Evolutionary conservation across 106 monocot species (phyloP).

Genomic region (Xerophyta viscosa): DNA sequence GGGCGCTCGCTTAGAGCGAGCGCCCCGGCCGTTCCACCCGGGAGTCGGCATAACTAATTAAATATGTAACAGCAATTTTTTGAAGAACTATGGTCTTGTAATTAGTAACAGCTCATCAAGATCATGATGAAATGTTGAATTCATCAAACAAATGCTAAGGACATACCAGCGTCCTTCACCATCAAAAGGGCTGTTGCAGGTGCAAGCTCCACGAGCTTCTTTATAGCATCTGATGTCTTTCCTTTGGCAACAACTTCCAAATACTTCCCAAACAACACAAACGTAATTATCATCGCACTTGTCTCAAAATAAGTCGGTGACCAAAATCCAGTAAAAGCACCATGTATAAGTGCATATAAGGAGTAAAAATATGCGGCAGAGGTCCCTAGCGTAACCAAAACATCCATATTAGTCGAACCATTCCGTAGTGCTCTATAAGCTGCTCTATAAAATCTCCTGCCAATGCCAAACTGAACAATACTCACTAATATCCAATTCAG

Average conservation of each 20-base stretch:
- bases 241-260: constrained; percentile 96
- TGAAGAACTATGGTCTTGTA: too few relatives aligned
- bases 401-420: constrained; percentile 98
- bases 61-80: too few relatives aligned
- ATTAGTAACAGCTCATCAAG: too few relatives aligned
- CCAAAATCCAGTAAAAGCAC: constrained; percentile 57
- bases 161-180: constrained; percentile 62
- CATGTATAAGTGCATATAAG: constrained; percentile 73
- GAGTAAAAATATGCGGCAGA: constrained; percentile 93
- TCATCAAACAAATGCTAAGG: neutral
- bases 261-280: constrained; percentile 94
- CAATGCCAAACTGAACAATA: constrained; percentile 81
- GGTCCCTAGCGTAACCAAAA: constrained; percentile 85
- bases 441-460: constrained; percentile 87
- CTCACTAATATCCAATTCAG: constrained; percentile 62
- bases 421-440: constrained; percentile 81
- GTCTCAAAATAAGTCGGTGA: constrained; percentile 96
- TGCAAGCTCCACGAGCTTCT: constrained; percentile 87
- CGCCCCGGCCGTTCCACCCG: too few relatives aligned
- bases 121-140: too few relatives aligned
- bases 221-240: constrained; percentile 91
- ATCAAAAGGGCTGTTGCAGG: constrained; percentile 85
- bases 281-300: constrained; percentile 95
- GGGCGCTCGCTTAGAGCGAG: too few relatives aligned
- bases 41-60: too few relatives aligned